Evolutionary conservation across 768 basidiomycete genomes (phyloP), one percentile per base, ranked within the genome.

Genomic region (Leucosporidium scottii): DNA sequence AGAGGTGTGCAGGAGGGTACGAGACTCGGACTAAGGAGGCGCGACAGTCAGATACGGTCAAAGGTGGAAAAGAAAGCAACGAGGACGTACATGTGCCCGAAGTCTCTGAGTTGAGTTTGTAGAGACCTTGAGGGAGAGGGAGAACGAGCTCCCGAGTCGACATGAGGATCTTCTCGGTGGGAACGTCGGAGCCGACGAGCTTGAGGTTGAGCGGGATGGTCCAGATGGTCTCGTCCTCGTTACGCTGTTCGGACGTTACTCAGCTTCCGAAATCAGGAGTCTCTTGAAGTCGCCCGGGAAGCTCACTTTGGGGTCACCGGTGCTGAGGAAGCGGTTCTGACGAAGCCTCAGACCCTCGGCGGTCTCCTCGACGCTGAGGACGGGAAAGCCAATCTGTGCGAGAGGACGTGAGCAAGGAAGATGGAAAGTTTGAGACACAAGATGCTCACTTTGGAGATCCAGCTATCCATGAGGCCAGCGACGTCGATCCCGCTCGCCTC

Each of bases 241-340:
- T 84, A 15, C 85, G 84, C 25, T 27, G 28, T 28, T 44, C 39
- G 28, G n/a, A n/a, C n/a, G n/a, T n/a, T n/a, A n/a, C n/a, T n/a
- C n/a, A n/a, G n/a, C n/a, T n/a, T n/a, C n/a, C n/a, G n/a, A n/a
- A n/a, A n/a, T n/a, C n/a, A n/a, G n/a, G n/a, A n/a, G n/a, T n/a
- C n/a, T n/a, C n/a, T n/a, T n/a, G n/a, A n/a, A n/a, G n/a, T n/a
- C n/a, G n/a, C n/a, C n/a, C n/a, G n/a, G n/a, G n/a, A n/a, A n/a
- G n/a, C 27, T 25, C 23, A 54, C 34, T 73, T 62, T 67, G 5
- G 64, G 66, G 18, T 73, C 68, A 2, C 64, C 69, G 0, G 87
- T 89, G 76, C 90, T 87, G 57, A 98, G 81, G 83, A 96, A 98
- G n/a, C 96, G 84, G 76, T 96, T 90, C 79, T 98, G 96, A 44